Evolutionary conservation across 176 grass and related monocot species (phyloP).

Genomic region (Ampelocalamus luodianensis): DNA sequence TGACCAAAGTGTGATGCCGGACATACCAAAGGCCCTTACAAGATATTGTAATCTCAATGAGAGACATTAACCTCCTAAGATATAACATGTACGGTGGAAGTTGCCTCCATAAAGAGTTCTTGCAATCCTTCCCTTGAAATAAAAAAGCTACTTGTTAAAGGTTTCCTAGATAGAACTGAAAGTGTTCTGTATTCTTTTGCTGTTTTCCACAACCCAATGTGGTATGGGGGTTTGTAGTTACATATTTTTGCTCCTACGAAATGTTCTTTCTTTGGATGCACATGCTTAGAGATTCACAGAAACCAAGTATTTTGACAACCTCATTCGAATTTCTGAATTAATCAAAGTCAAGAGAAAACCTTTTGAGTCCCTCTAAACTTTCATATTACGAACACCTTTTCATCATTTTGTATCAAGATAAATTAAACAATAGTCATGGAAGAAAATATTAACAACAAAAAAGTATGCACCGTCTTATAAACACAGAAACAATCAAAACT

Average conservation of each 20-base stretch:
- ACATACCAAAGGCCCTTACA: background rate
- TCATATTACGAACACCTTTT: background rate
- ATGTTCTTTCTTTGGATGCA: background rate
- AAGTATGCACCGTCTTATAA: background rate
- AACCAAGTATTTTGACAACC: background rate
- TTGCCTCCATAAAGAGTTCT: background rate
- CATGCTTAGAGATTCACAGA: background rate
- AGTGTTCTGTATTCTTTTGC: background rate
- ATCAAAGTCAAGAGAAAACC: background rate
- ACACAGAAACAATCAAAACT: background rate
- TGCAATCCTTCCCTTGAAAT: background rate
- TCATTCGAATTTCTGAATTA: slow-evolving; percentile 1
- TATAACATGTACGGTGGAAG: background rate
- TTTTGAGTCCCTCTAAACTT: background rate
- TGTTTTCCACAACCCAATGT: background rate
- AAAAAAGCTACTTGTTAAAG: background rate
- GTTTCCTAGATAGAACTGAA: background rate
- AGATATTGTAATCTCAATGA: background rate
- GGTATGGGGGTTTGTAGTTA: background rate
- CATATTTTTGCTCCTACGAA: background rate
- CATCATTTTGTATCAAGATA: background rate
- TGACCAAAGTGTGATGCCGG: background rate
- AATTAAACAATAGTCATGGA: background rate
- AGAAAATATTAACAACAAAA: background rate
- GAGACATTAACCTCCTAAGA: background rate